These are phyloP conservation scores for Posidonia oceanica DNA, from an alignment of 116 monocot species.

Conservation along the genomic window DNA sequence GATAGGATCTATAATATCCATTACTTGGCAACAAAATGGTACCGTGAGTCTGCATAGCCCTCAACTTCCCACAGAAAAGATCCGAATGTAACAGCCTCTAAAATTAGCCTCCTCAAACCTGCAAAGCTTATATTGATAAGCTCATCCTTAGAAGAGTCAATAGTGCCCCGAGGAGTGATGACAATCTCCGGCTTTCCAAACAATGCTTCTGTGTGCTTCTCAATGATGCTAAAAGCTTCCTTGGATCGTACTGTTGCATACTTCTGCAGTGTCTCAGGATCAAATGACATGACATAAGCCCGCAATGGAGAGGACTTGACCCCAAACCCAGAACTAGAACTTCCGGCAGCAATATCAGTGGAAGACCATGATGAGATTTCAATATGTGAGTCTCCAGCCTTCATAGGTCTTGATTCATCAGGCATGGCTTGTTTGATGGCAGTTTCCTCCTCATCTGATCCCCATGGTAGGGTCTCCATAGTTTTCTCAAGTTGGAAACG, in stretches of 20 bases:
- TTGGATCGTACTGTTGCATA: constrained; percentile 75
- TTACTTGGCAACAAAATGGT: constrained; percentile 54
- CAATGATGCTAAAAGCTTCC: constrained; percentile 67
- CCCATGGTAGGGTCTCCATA: constrained; percentile 62
- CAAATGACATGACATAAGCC: constrained; percentile 81
- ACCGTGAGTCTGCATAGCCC: constrained; percentile 71
- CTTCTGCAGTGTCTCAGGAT: constrained; percentile 56
- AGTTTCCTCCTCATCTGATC: constrained; percentile 32
- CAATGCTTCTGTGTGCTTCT: constrained; percentile 80
- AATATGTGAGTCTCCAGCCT: constrained; percentile 17
- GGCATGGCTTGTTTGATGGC: constrained; percentile 24
- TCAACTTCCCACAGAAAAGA: constrained; percentile 85
- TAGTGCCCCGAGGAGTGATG: constrained; percentile 36
- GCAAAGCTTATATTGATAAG: constrained; percentile 55
- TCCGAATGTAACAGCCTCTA: constrained; percentile 85
- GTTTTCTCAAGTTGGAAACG: constrained; percentile 88
- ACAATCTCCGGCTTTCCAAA: constrained; percentile 60
- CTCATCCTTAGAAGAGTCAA: constrained; percentile 64
- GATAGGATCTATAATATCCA: too few relatives aligned
- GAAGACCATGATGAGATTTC: constrained; percentile 26
- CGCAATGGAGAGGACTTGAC: constrained; percentile 41
- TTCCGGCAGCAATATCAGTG: constrained; percentile 16
- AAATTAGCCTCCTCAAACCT: constrained; percentile 48
- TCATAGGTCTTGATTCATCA: constrained; percentile 20
- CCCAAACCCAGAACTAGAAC: constrained; percentile 15